Evolutionary conservation across 306 rosid genomes (phyloP), one percentile per base, ranked within the genome.

Genomic region (Castanopsis chinensis): DNA sequence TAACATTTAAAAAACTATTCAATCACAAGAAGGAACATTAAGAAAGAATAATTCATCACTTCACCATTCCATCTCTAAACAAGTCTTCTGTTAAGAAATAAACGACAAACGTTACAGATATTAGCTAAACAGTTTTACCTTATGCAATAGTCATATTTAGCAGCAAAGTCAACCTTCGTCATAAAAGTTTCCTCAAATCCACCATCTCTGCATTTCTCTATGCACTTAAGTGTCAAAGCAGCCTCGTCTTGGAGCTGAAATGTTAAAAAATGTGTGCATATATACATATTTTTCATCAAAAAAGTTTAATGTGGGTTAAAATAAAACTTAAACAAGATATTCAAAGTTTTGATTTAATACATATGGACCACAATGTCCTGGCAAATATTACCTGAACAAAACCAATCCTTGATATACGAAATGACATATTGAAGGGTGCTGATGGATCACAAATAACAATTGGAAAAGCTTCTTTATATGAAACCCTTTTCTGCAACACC

Each of bases 121-220:
- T 25, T 63, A 51, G 45, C 63, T 23, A 71, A 59, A 82, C 21
- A 76, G 33, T n/a, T 53, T 79, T 88, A 91, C 99, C 99, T 91
- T 73, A 93, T 83, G 76, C 90, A 88, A 74, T 90, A 91, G 78
- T 95, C 99, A 87, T 90, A 93, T 78, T 91, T 91, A 77, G 87
- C 79, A 75, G 94, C 91, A 84, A 37, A 88, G 87, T 95, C 98
- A 76, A 93, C 76, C 86, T 81, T 91, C 73, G 94, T 93, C 96
- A 92, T 88, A 83, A 93, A 95, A 71, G 86, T 83, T 82, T 91
- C 98, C 83, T 95, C 97, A 83, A 95, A 95, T 69, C 96, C 98
- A 79, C 91, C 91, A 78, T 89, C 93, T 80, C 85, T 82, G 79
- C 96, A 88, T 84, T 87, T 90, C 64, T 89, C 91, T 76, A 90